These are phyloP conservation scores for Hyphodiscus hymeniophilus DNA, from an alignment of 495 filamentous ascomycete genomes.

Conservation along the genomic window DNA sequence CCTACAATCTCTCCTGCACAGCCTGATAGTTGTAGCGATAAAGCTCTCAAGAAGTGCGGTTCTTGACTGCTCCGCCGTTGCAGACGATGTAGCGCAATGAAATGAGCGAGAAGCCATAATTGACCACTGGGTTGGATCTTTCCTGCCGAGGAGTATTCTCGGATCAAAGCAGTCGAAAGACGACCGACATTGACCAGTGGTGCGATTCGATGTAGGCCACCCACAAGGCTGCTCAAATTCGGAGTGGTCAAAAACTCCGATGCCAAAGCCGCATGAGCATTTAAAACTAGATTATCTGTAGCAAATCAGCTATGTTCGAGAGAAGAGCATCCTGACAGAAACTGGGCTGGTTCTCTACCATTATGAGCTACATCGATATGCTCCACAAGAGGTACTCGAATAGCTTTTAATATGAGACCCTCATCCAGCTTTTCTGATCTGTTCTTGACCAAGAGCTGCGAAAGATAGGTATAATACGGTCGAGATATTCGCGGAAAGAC, in stretches of 20 bases:
- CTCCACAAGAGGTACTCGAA: neutral
- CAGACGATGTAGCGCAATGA: conserved; percentile 63
- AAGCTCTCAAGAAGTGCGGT: conserved; percentile 53
- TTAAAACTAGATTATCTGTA: conserved; percentile 5
- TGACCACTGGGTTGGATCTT: conserved; percentile 26
- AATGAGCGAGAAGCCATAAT: conserved; percentile 74
- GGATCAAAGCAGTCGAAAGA: conserved; percentile 17
- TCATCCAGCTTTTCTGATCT: conserved; percentile 6
- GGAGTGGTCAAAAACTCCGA: conserved; percentile 21
- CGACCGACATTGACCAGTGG: conserved; percentile 11
- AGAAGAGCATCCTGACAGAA: conserved; percentile 10
- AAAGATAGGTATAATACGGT: conserved; percentile 20
- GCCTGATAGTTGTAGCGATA: conserved; percentile 55
- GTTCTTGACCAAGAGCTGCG: conserved; percentile 4
- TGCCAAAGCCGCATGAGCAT: conserved; percentile 18
- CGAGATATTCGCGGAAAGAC: conserved; percentile 9
- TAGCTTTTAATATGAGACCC: conserved; percentile 13
- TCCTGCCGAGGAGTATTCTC: conserved; percentile 7
- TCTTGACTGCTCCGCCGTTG: conserved; percentile 34
- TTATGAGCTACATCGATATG: neutral
- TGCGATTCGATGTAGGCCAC: conserved; percentile 12
- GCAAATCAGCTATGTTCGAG: neutral
- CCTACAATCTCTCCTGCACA: conserved; percentile 49
- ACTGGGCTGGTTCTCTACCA: conserved; percentile 20
- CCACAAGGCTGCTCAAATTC: conserved; percentile 9